Conservation (phyloP, 164 flowering plant genomes). For the Kalanchoe fedtschenkoi region DNA sequence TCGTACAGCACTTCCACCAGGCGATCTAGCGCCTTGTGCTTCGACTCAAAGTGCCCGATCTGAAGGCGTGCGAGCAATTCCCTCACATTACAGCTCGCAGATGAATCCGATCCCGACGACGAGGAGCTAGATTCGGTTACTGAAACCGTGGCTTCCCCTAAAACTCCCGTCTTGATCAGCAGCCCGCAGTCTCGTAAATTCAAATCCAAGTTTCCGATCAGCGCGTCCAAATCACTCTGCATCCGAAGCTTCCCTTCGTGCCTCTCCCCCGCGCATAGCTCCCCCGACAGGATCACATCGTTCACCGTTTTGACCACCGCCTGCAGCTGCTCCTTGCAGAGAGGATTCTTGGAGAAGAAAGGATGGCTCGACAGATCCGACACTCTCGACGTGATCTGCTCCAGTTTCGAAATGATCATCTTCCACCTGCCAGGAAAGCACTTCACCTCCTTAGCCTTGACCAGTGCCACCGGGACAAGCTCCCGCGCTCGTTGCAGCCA, state of each 20-base stretch:
- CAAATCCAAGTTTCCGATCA: conserved; percentile 64
- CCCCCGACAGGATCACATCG: conserved; percentile 49
- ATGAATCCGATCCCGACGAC: conserved; percentile 29
- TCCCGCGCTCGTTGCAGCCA: conserved; percentile 48
- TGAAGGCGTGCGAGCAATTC: conserved; percentile 90
- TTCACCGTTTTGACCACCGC: conserved; percentile 51
- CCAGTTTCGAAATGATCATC: conserved; percentile 58
- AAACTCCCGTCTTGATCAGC: conserved; percentile 76
- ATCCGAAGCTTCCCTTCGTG: conserved; percentile 75
- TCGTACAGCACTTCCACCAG: conserved; percentile 69
- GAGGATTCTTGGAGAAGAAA: conserved; percentile 72
- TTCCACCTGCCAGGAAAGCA: conserved; percentile 76
- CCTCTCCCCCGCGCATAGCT: conserved; percentile 44
- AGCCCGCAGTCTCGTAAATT: conserved; percentile 72
- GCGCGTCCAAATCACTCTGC: conserved; percentile 86
- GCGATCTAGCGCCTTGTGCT: conserved; percentile 66
- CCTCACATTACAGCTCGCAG: conserved; percentile 21
- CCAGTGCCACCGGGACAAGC: conserved; percentile 55
- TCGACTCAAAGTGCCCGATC: conserved; percentile 81
- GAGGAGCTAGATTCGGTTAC: conserved; percentile 19
- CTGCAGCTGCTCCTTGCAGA: conserved; percentile 82
- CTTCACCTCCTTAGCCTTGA: conserved; percentile 48
- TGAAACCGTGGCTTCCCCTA: conserved; percentile 46
- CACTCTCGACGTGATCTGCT: conserved; percentile 59
- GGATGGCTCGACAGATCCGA: conserved; percentile 88